These are phyloP conservation scores for Blastobotrys petasosporus DNA, from an alignment of 1,139 yeast genomes.

Conservation along the genomic window DNA sequence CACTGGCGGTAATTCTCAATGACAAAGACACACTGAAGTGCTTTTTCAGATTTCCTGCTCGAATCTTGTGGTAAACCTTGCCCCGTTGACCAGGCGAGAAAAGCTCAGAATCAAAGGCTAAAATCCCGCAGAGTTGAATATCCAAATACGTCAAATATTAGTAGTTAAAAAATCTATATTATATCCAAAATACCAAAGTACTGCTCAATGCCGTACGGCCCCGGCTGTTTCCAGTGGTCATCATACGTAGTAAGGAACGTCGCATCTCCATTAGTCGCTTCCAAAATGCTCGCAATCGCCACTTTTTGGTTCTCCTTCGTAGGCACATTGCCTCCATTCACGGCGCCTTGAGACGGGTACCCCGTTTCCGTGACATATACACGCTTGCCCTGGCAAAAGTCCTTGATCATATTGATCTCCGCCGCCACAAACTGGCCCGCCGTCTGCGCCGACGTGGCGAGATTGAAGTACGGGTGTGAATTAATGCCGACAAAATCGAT, in stretches of 20 bases:
- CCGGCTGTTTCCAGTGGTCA: conserved; percentile 87
- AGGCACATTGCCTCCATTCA: conserved; percentile 72
- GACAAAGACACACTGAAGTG: no score
- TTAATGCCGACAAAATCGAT: conserved; percentile 80
- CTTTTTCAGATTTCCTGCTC: no score
- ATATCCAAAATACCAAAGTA: conserved; percentile 65
- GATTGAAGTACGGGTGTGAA: conserved; percentile 80
- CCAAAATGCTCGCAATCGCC: conserved; percentile 59
- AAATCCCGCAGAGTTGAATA: no score
- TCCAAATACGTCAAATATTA: conserved; percentile 8
- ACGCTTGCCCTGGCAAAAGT: conserved; percentile 36
- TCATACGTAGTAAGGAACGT: conserved; percentile 68
- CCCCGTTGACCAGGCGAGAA: no score
- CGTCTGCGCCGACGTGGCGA: conserved; percentile 50
- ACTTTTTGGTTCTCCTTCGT: conserved; percentile 57
- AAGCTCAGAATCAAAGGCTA: no score
- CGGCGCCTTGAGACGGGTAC: conserved; percentile 69
- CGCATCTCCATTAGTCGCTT: conserved; percentile 47
- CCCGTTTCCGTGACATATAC: conserved; percentile 75
- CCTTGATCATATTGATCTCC: conserved; percentile 51
- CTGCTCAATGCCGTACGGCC: conserved; percentile 79
- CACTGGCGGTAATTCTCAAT: no score
- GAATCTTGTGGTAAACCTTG: no score
- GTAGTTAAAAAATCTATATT: conserved; percentile 25
- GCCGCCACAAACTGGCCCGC: conserved; percentile 69